Conservation (phyloP, 495 filamentous ascomycete genomes). For the Hypoxylon lienhwacheense region DNA sequence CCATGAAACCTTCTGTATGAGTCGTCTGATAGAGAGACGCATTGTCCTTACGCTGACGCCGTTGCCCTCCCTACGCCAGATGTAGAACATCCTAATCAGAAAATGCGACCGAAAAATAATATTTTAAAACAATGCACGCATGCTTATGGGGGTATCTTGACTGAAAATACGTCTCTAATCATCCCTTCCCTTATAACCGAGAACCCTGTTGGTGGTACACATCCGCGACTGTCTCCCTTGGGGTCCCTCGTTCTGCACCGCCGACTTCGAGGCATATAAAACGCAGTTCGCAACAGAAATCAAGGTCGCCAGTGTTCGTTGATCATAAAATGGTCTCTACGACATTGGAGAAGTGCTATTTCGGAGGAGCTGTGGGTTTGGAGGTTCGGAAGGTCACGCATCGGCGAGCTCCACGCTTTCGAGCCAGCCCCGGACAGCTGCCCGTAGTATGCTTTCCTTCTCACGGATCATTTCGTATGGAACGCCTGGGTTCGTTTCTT, state of each 20-base stretch:
- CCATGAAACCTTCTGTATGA: background rate
- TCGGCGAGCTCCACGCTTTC: constrained; percentile 45
- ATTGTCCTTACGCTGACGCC: too few species aligned
- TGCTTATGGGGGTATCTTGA: constrained; percentile 35
- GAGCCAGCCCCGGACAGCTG: constrained; percentile 50
- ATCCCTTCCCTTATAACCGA: constrained; percentile 13
- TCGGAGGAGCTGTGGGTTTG: background rate
- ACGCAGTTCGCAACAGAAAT: constrained; percentile 13
- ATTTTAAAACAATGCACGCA: constrained; percentile 26
- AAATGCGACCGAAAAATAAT: constrained; percentile 8
- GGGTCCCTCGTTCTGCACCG: constrained; percentile 9
- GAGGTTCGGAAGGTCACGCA: background rate
- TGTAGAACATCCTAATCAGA: too few species aligned
- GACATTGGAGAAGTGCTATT: background rate
- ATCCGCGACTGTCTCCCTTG: constrained; percentile 14
- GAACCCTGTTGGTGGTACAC: constrained; percentile 22
- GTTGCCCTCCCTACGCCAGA: too few species aligned
- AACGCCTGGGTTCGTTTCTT: constrained; percentile 7
- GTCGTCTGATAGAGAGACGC: too few species aligned
- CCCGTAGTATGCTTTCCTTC: constrained; percentile 44
- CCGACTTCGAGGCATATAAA: constrained; percentile 7
- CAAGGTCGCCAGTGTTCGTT: constrained; percentile 21
- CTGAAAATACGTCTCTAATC: constrained; percentile 27
- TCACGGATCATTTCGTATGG: constrained; percentile 29
- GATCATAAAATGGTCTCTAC: constrained; percentile 7